Base-by-base conservation (phyloP, 1,139 yeast species). In the Sugiyamaella novakii region DNA sequence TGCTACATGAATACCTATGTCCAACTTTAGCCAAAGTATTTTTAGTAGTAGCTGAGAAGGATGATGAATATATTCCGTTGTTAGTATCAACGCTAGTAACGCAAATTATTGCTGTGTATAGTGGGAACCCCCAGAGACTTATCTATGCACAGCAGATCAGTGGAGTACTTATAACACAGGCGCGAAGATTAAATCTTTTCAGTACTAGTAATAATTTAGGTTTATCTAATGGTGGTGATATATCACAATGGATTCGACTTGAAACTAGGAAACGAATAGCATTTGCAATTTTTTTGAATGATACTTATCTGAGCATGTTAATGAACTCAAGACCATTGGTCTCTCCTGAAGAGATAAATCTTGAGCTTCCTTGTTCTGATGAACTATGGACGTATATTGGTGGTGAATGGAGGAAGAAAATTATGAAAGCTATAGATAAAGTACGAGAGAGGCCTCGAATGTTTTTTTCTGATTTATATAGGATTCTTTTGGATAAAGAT, bases 61-160 rank as follows among this genome's bases (percentile, higher is more conserved):
- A 27, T 10, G 44, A 40, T 21, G 42, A 38, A n/a, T 14, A 40
- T 40, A 38, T 40, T 10, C 43, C 44, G 5, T 17, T 40, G n/a
- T 38, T 40, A 12, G 44, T 40, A 8, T 27, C 44, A 10, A 40
- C 30, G 44, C 44, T 40, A 17, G 43, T 40, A 5, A 40, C 44
- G n/a, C 44, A 40, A 27, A 40, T 40, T 10, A 27, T 40, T 10
- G 44, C 44, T n/a, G 19, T 40, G 5, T 40, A 40, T 21, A 28
- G 43, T n/a, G 44, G 40, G 10, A 22, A 40, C 10, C 43, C 44
- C 6, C 43, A 21, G 11, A 29, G 30, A 15, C 44, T 40, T 11
- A 36, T 27, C 18, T 40, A 40, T 17, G 44, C 44, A 10, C 44
- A 40, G 12, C 44, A 40, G n/a, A 40, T 40, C 18, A 40, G 44